phyloP scores from a whole-genome alignment of 164 flowering plant genomes.

The Chloranthus sessilifolius region DNA sequence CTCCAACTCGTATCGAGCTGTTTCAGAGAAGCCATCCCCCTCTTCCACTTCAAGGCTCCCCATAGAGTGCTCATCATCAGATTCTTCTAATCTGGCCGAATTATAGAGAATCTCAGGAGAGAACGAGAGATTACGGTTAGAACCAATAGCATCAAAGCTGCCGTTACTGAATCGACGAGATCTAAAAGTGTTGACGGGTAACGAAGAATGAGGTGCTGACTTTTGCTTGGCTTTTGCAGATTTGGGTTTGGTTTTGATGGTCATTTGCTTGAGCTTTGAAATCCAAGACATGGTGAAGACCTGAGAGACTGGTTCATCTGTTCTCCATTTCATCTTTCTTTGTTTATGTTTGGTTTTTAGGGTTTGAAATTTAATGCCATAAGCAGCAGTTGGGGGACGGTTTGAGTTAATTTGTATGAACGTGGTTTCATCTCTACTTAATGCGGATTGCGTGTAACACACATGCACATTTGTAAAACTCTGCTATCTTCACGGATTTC shows the following conservation, averaged over 20 bases:
- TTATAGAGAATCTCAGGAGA: constrained; percentile 10
- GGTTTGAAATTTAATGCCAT: too few relatives aligned
- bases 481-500: too few relatives aligned
- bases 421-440: too few relatives aligned
- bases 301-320: constrained; percentile 40
- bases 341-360: background rate
- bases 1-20: too few relatives aligned
- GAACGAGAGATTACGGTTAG: constrained; percentile 1
- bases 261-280: constrained; percentile 52
- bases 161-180: constrained; percentile 22
- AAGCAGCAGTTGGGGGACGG: too few relatives aligned
- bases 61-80: constrained; percentile 36
- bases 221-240: constrained; percentile 14
- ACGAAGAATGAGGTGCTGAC: constrained; percentile 9
- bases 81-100: background rate
- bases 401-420: too few relatives aligned
- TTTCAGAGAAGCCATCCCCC: constrained; percentile 8
- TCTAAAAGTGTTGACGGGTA: constrained; percentile 13
- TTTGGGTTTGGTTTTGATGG: constrained; percentile 9
- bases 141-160: background rate
- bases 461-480: too few relatives aligned
- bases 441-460: too few relatives aligned
- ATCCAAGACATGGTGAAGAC: constrained; percentile 63
- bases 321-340: constrained; percentile 35
- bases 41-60: constrained; percentile 24